Percentiles rank a stretch among this genome's conserved stretches.
These are phyloP conservation scores for Amylostereum areolatum DNA, from an alignment of 1,284 basidiomycete species.

Conservation along the genomic window DNA sequence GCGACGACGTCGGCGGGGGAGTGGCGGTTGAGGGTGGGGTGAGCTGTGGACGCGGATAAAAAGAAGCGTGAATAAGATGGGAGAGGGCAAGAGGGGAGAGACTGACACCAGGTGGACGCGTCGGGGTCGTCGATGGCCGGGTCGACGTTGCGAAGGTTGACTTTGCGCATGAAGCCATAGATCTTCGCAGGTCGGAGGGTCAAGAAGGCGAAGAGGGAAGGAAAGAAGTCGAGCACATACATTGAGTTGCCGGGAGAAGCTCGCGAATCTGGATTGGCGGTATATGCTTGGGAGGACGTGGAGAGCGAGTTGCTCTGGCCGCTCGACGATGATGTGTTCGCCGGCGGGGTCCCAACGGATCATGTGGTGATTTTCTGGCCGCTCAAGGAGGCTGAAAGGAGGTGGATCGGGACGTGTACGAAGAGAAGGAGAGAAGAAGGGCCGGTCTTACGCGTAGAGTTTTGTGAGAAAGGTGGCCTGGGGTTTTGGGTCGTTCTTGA, in stretches of 20 bases:
- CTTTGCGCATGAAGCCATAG: constrained; percentile 93
- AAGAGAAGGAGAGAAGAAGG: constrained; percentile 15
- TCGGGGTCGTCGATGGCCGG: constrained; percentile 89
- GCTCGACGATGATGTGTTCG: constrained; percentile 87
- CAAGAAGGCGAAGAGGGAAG: constrained; percentile 14
- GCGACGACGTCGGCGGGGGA: constrained; percentile 82
- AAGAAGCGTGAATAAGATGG: constrained; percentile 10
- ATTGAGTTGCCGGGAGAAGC: constrained; percentile 91
- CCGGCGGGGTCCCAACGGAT: constrained; percentile 88
- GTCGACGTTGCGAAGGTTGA: constrained; percentile 87
- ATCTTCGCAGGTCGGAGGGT: constrained; percentile 46
- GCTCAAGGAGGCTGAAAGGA: constrained; percentile 63
- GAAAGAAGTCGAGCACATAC: constrained; percentile 45
- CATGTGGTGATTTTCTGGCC: constrained; percentile 85
- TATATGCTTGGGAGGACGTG: constrained; percentile 87
- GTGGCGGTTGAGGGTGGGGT: constrained; percentile 81
- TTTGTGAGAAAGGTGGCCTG: constrained; percentile 90
- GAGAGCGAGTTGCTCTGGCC: constrained; percentile 82
- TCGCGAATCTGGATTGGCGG: constrained; percentile 88
- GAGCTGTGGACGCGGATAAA: constrained; percentile 45
- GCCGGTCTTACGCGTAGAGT: constrained; percentile 70
- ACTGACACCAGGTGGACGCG: constrained; percentile 90
- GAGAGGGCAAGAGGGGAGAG: constrained; percentile 4
- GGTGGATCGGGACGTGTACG: constrained; percentile 4
- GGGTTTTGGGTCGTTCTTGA: constrained; percentile 46